Evolutionary conservation across 371 early-diverging fungal species (phyloP), one percentile per base, ranked within the genome.

Genomic region (Rhizomucor miehei): DNA sequence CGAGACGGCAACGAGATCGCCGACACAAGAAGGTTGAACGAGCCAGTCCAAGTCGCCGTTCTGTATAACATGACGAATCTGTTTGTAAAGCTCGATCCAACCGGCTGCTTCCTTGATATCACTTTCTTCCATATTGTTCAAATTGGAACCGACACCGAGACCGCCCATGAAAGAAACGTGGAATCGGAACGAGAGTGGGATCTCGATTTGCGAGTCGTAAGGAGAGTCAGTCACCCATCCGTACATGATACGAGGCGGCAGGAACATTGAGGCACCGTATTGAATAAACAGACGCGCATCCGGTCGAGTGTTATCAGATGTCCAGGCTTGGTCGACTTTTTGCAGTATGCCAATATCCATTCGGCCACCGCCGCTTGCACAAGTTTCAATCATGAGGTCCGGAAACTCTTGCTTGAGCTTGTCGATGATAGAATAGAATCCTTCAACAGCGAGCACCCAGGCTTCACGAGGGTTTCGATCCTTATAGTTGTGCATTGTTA

Each of bases 301-400:
- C 1, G 76, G 72, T 21, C 66, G 51, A 9, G 69, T 71, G 40
- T 71, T 71, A 21, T 71, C 71, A 36, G 69, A 67, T 17, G 67
- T 60, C 75, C 69, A 71, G 21, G 65, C 62, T 6, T 63, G 59
- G 21, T 75, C 66, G 0, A 56, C 59, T 2, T 41, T 25, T 34
- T 54, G 40, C 8, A 59, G 29, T 1, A 70, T 57, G 1, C 65
- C 61, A 17, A 60, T 21, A 52, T 77, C 78, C 16, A 69, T 64
- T n/a, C 78, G 59, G 1, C 75, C 75, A 36, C 78, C 78, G 19
- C 78, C 78, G 46, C 76, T 73, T 13, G 65, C 58, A 29, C 78
- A 77, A 6, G 63, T 59, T 51, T 77, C 78, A n/a, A 74, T 64
- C 25, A 49, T 24, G 1, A 77, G 44, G 1, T 48, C 14, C 5